Conservation (phyloP, 257 asterid genomes). For the Solanum paucissectum region DNA sequence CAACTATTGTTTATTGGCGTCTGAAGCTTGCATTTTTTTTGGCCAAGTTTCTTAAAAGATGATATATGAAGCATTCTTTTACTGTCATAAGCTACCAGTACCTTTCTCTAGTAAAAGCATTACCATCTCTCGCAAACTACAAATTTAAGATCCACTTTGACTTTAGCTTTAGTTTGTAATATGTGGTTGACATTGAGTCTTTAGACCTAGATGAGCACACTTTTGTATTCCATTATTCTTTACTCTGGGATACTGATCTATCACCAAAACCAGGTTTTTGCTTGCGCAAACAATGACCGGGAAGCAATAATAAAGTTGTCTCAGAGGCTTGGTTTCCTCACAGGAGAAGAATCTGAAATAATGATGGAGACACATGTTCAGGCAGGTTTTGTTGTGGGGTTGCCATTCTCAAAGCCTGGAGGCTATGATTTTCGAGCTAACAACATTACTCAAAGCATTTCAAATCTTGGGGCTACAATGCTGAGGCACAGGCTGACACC, state of each 20-base stretch:
- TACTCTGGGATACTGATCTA: neutral
- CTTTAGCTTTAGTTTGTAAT: neutral
- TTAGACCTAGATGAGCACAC: neutral
- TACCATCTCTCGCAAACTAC: neutral
- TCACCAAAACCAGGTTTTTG: constrained; percentile 51
- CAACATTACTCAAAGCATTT: constrained; percentile 64
- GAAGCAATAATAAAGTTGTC: constrained; percentile 85
- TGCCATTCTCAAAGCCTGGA: constrained; percentile 72
- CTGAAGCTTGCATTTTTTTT: neutral
- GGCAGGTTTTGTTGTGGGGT: constrained; percentile 90
- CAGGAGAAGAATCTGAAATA: constrained; percentile 78
- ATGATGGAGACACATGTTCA: constrained; percentile 89
- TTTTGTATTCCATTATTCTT: neutral
- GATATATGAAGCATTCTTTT: neutral
- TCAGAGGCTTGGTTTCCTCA: constrained; percentile 79
- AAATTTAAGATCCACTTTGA: neutral
- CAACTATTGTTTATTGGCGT: neutral
- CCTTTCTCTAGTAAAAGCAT: neutral
- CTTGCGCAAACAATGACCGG: constrained; percentile 71
- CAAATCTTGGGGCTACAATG: constrained; percentile 88
- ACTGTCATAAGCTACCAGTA: neutral
- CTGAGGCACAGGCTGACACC: constrained; percentile 87
- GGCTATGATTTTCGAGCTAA: constrained; percentile 81
- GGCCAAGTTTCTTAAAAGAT: neutral
- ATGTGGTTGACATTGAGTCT: neutral